phyloP scores from a whole-genome alignment of 768 basidiomycete species.

The Panaeolus cyanescens region DNA sequence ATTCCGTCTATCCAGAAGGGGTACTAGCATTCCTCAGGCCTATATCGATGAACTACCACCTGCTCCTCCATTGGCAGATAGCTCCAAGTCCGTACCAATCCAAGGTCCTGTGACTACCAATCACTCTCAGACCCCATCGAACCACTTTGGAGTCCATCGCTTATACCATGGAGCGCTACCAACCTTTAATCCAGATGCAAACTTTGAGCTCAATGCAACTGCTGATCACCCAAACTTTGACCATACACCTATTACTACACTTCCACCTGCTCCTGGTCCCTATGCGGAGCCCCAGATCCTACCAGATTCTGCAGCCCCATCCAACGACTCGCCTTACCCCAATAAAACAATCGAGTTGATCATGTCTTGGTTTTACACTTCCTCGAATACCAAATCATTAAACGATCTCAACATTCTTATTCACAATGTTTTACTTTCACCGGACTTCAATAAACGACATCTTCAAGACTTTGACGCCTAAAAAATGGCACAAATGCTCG shows the following conservation, averaged over 20 bases:
- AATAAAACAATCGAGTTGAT: background rate
- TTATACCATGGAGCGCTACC: background rate
- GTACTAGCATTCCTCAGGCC: too few species aligned
- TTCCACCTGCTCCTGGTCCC: background rate
- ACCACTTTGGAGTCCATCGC: background rate
- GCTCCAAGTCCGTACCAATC: background rate
- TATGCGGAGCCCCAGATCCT: background rate
- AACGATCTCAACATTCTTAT: conserved; percentile 24
- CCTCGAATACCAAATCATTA: conserved; percentile 19
- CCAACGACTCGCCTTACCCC: conserved; percentile 12
- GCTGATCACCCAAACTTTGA: background rate
- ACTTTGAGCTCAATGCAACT: background rate
- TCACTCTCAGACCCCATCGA: background rate
- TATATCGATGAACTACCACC: background rate
- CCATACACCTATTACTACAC: background rate
- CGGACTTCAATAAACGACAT: background rate
- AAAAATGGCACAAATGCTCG: background rate
- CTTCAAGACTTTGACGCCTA: background rate
- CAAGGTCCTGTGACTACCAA: background rate
- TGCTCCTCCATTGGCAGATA: background rate
- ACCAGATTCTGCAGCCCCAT: background rate
- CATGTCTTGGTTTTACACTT: conserved; percentile 2
- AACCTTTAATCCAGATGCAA: background rate
- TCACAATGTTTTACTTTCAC: conserved; percentile 14
- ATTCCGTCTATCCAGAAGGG: too few species aligned